These are phyloP conservation scores for Clonostachys rosea DNA, from an alignment of 2,329 filamentous ascomycete species.

Conservation along the genomic window DNA sequence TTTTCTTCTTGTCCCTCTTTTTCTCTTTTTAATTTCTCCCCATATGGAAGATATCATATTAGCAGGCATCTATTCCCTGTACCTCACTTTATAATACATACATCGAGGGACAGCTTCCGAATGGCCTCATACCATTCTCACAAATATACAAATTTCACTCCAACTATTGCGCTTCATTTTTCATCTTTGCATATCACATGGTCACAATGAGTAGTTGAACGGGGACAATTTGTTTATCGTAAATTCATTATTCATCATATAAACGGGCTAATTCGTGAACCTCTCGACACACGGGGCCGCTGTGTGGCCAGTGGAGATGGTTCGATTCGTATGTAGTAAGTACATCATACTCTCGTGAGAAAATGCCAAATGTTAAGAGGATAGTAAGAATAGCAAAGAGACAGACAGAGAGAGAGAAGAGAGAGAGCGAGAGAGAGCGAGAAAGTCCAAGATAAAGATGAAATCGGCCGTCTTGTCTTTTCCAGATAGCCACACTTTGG, in stretches of 20 bases:
- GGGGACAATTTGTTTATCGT: no score
- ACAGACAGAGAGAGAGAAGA: not conserved
- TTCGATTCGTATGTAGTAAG: not conserved
- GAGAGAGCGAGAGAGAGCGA: no score
- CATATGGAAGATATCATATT: not conserved
- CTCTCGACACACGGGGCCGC: constrained; percentile 1
- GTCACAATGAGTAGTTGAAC: no score
- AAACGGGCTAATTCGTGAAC: not conserved
- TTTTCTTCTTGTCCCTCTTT: not conserved
- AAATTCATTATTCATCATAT: constrained; percentile 2
- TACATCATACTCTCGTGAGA: constrained; percentile 8
- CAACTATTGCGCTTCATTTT: no score
- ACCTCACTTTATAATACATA: not conserved
- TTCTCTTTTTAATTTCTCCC: not conserved
- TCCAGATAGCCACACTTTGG: no score
- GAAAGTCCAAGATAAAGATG: no score
- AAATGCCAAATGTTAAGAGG: constrained; percentile 5
- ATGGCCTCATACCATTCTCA: not conserved
- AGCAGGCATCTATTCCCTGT: not conserved
- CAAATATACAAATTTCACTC: not conserved
- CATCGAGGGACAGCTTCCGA: not conserved
- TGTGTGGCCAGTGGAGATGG: not conserved
- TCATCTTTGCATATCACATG: no score
- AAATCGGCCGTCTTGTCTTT: no score
- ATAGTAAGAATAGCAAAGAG: no score